Base-by-base conservation (phyloP, 768 basidiomycete species). In the Lentinula guzmanii region DNA sequence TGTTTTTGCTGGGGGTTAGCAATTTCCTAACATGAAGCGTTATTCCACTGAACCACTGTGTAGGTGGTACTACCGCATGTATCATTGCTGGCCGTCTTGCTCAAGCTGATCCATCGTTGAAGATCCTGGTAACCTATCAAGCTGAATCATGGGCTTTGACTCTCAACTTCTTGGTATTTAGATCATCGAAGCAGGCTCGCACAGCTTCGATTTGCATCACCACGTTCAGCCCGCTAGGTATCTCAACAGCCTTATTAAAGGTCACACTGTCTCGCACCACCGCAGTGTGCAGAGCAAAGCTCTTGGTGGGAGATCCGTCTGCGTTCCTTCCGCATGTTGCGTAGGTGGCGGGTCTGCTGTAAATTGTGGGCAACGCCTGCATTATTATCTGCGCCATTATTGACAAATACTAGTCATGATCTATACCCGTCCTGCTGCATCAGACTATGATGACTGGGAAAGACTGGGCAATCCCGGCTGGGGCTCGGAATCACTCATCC, bases 361-460 rank as follows among this genome's bases (percentile, higher is more conserved):
- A 24, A 82, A 82, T 60, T 77, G 80, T 80, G 43, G 42, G 15
- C n/a, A 5, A n/a, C 16, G 16, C 4, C 18, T 7, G n/a, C 3
- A 43, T 6, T 5, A 18, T 48, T 43, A 42, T 21, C n/a, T 11
- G 31, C 42, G 15, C 2, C 21, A 16, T 33, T 18, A 37, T 50
- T 8, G n/a, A 21, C 16, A 18, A 21, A n/a, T 18, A 7, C 28
- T 28, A 68, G 64, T 70, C 46, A 71, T 69, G 67, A 69, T 76
- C 71, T 82, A 82, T 61, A 76, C 73, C 0, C 76, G 81, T 11
- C 74, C 77, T 13, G 64, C 76, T 2, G 75, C 76, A 1, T 79
- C 78, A 0, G 81, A 82, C 62, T 82, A 75, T 33, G 77, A 82
- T 46, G 78, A 77, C 52, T 82, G 80, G 81, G 74, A 75, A 56